Evolutionary conservation across 1,139 yeast genomes (phyloP).

Genomic region (Kodamaea sp.): DNA sequence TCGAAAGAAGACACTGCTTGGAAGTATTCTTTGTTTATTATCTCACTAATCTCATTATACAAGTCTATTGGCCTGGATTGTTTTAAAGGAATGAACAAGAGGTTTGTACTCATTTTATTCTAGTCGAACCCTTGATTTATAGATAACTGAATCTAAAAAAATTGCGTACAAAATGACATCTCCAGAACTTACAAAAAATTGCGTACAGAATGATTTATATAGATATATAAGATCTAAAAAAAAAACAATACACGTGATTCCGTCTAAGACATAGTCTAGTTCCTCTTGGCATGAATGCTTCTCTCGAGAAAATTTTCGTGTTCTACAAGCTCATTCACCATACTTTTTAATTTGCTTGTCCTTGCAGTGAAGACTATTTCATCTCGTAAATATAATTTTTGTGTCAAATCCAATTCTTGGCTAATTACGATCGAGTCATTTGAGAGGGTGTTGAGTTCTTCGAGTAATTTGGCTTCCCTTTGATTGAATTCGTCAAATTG

Average conservation of each 20-base stretch:
- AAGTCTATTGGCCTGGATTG: slow-evolving; percentile 48
- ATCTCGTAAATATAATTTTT: slow-evolving; percentile 25
- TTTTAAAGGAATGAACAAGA: slow-evolving; percentile 52
- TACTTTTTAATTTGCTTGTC: slow-evolving; percentile 29
- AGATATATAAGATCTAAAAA: too few species aligned
- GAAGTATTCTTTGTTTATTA: slow-evolving; percentile 59
- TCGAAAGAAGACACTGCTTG: slow-evolving; percentile 61
- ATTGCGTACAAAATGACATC: too few species aligned
- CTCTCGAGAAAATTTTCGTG: too few species aligned
- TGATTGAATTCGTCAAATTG: slow-evolving; percentile 9
- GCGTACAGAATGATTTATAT: too few species aligned
- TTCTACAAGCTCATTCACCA: slow-evolving; percentile 31
- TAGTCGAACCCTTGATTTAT: too few species aligned
- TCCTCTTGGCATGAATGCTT: too few species aligned
- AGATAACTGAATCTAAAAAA: too few species aligned
- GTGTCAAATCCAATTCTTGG: slow-evolving; percentile 20
- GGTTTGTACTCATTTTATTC: slow-evolving; percentile 28
- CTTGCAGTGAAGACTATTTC: slow-evolving; percentile 26
- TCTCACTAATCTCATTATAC: slow-evolving; percentile 40
- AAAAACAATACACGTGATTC: too few species aligned
- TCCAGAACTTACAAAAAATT: too few species aligned
- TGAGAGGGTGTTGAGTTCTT: slow-evolving; percentile 21
- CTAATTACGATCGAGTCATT: slow-evolving; percentile 23
- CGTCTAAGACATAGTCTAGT: too few species aligned
- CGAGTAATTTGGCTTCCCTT: slow-evolving; percentile 23